phyloP scores from a whole-genome alignment of 495 filamentous ascomycete species.

The Cairneyella variabilis region DNA sequence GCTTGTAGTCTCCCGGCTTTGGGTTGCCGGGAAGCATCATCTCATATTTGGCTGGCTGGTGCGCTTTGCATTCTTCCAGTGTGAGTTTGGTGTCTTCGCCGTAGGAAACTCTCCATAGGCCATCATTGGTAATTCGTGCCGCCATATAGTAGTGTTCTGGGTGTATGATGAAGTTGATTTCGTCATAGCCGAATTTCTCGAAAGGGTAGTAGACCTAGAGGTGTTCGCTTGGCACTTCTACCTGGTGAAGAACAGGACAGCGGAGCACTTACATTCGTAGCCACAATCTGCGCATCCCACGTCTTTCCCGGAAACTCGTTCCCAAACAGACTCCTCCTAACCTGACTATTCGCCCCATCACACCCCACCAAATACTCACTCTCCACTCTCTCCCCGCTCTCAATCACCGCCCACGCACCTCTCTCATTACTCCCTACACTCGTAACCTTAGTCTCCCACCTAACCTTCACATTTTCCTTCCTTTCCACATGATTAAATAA shows the following conservation, averaged over 20 bases:
- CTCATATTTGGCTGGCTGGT: slow-evolving; percentile 50
- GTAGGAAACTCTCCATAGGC: slow-evolving; percentile 58
- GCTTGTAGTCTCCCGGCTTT: slow-evolving; percentile 50
- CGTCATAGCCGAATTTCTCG: slow-evolving; percentile 47
- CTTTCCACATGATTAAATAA: slow-evolving; percentile 44
- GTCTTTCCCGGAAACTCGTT: slow-evolving; percentile 57
- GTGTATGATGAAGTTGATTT: slow-evolving; percentile 57
- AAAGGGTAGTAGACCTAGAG: slow-evolving; percentile 53
- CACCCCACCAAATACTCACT: slow-evolving; percentile 55
- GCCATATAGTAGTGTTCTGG: slow-evolving; percentile 60
- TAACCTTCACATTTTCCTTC: slow-evolving; percentile 40
- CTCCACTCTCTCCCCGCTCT: slow-evolving; percentile 36
- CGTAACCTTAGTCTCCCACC: slow-evolving; percentile 44
- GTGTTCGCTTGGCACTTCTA: neutral
- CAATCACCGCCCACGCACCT: slow-evolving; percentile 47
- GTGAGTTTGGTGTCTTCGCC: slow-evolving; percentile 48
- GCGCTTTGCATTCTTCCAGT: slow-evolving; percentile 45
- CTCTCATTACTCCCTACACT: slow-evolving; percentile 43
- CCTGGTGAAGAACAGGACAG: slow-evolving; percentile 1
- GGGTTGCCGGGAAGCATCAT: slow-evolving; percentile 55
- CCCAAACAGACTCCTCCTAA: slow-evolving; percentile 52
- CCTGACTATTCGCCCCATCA: slow-evolving; percentile 53
- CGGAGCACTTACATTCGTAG: slow-evolving; percentile 49
- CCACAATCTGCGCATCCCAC: slow-evolving; percentile 55
- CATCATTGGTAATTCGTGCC: slow-evolving; percentile 51